Evolutionary conservation across 2,329 filamentous ascomycete species (phyloP).

Genomic region (Colletotrichum sp.): DNA sequence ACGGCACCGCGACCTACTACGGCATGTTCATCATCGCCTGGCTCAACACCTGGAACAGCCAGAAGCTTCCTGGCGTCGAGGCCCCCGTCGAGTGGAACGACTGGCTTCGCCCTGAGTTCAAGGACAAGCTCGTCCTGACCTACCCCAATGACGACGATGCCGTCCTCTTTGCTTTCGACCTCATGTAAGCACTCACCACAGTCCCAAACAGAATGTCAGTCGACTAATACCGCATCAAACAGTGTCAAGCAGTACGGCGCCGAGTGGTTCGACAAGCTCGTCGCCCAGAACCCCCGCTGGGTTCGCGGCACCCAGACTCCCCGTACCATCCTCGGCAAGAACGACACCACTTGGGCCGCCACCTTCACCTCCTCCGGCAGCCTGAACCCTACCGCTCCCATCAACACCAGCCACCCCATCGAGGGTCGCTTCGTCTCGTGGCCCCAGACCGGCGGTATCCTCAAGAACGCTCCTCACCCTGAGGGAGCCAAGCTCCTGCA

Average conservation of each 20-base stretch:
- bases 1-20: slow-evolving; percentile 43
- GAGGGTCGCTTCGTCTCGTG: slow-evolving; percentile 50
- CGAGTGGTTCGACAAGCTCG: slow-evolving; percentile 51
- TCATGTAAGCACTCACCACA: slow-evolving; percentile 42
- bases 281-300: slow-evolving; percentile 56
- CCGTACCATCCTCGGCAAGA: slow-evolving; percentile 33
- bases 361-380: slow-evolving; percentile 35
- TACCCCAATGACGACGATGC: slow-evolving; percentile 66
- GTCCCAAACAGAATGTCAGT: accelerated
- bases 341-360: slow-evolving; percentile 32
- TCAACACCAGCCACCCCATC: slow-evolving; percentile 35
- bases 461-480: slow-evolving; percentile 51
- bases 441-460: slow-evolving; percentile 53
- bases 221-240: not conserved
- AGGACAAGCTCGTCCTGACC: slow-evolving; percentile 57
- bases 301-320: slow-evolving; percentile 56
- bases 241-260: slow-evolving; percentile 45
- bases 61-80: slow-evolving; percentile 35
- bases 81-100: slow-evolving; percentile 45
- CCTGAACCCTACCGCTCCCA: slow-evolving; percentile 16
- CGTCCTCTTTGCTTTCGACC: slow-evolving; percentile 53
- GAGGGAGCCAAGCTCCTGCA: slow-evolving; percentile 57
- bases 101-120: slow-evolving; percentile 53
- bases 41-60: slow-evolving; percentile 39
- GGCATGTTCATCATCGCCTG: slow-evolving; percentile 44